phyloP scores from a whole-genome alignment of 2,329 filamentous ascomycete genomes.

The Pezicula radicicola region DNA sequence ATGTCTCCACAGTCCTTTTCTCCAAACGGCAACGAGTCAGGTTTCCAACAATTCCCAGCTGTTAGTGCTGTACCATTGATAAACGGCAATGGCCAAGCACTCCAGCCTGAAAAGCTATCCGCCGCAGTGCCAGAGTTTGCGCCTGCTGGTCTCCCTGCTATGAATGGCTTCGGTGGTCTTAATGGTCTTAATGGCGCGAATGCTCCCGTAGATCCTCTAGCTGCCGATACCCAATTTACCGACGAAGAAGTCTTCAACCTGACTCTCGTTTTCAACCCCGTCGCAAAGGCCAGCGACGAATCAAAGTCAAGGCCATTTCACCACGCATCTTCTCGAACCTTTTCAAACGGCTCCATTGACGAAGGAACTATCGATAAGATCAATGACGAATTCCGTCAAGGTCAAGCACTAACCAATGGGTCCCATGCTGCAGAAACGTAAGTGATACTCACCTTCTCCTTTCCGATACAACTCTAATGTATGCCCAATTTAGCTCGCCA shows the following conservation, averaged over 20 bases:
- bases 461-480: constrained; percentile 4
- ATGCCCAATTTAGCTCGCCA: constrained; percentile 17
- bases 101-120: constrained; percentile 49
- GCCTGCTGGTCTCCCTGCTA: constrained; percentile 15
- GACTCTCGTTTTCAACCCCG: constrained; percentile 45
- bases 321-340: constrained; percentile 41
- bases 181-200: constrained; percentile 2
- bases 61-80: constrained; percentile 8
- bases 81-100: constrained; percentile 37
- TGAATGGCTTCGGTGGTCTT: no score
- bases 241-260: constrained; percentile 50
- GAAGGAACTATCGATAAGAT: constrained; percentile 46
- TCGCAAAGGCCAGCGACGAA: constrained; percentile 29
- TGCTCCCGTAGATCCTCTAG: constrained; percentile 19
- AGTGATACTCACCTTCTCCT: constrained; percentile 6
- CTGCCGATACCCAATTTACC: constrained; percentile 40
- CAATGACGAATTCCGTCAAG: constrained; percentile 35
- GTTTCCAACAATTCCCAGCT: constrained; percentile 17
- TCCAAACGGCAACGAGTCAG: constrained; percentile 26
- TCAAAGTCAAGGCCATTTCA: constrained; percentile 33
- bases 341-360: constrained; percentile 55
- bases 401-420: constrained; percentile 29
- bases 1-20: constrained; percentile 26
- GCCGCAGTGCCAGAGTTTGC: constrained; percentile 61
- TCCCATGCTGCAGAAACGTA: constrained; percentile 36